Conservation (phyloP, 805 yeast genomes). For the Ogataea corticis region DNA sequence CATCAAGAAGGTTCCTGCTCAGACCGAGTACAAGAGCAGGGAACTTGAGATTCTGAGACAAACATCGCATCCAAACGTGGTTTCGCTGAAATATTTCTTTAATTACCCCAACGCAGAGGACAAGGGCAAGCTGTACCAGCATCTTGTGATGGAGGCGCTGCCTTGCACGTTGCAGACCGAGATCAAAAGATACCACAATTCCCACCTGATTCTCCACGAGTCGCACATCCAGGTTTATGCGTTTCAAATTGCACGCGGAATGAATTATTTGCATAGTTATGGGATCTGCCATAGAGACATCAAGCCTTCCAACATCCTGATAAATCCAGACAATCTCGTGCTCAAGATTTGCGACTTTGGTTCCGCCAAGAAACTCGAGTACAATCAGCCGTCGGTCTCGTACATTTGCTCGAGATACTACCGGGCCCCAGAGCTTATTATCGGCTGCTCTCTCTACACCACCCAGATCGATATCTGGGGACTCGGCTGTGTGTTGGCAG, state of each 20-base stretch:
- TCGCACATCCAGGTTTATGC: constrained; percentile 76
- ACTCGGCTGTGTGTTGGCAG: constrained; percentile 94
- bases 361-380: constrained; percentile 76
- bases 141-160: constrained; percentile 82
- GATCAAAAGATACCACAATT: constrained; percentile 65
- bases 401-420: constrained; percentile 95
- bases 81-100: constrained; percentile 66
- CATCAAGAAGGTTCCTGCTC: constrained; percentile 82
- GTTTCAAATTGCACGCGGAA: constrained; percentile 79
- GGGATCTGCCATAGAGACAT: constrained; percentile 84
- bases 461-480: constrained; percentile 98
- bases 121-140: constrained; percentile 64
- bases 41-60: constrained; percentile 75
- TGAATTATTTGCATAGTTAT: constrained; percentile 78
- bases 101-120: constrained; percentile 65
- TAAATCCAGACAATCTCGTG: constrained; percentile 65
- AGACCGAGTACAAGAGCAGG: constrained; percentile 81
- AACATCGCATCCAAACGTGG: constrained; percentile 80
- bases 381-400: constrained; percentile 84
- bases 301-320: constrained; percentile 78
- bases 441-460: constrained; percentile 85
- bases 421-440: constrained; percentile 93
- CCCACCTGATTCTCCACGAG: constrained; percentile 62
- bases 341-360: constrained; percentile 86
- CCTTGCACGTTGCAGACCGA: constrained; percentile 80